phyloP scores from a whole-genome alignment of 768 basidiomycete species.

The Termitomyces sp. region DNA sequence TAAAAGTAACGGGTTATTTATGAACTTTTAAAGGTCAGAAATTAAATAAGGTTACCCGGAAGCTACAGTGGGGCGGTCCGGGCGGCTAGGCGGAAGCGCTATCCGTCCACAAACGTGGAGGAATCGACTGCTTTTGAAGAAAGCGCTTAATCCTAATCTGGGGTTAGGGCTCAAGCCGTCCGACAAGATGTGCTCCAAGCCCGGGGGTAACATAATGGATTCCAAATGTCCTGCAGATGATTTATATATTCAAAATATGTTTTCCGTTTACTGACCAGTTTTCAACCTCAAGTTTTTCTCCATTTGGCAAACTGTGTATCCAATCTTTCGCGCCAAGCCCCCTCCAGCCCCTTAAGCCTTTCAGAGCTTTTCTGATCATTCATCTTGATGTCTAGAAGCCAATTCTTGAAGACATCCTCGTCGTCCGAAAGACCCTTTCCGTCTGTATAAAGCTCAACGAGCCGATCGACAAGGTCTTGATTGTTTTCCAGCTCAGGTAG shows the following conservation, averaged over 20 bases:
- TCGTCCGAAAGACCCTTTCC: constrained; percentile 22
- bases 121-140: neutral
- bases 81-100: no score
- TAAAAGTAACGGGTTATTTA: no score
- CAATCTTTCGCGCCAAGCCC: constrained; percentile 4
- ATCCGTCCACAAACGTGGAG: no score
- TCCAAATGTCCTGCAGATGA: no score
- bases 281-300: neutral
- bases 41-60: no score
- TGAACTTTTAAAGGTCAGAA: no score
- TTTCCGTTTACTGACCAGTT: neutral
- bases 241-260: no score
- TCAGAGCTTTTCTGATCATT: constrained; percentile 14
- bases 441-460: constrained; percentile 21
- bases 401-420: constrained; percentile 20
- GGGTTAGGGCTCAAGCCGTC: neutral
- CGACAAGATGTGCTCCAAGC: neutral
- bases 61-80: no score
- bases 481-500: constrained; percentile 23
- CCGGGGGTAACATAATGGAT: no score
- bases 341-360: neutral
- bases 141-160: no score
- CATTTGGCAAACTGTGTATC: constrained; percentile 16
- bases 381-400: constrained; percentile 15
- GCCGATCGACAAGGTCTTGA: constrained; percentile 19